Evolutionary conservation across 208 protist species (phyloP).

Genomic region (Trypanosoma boissoni): DNA sequence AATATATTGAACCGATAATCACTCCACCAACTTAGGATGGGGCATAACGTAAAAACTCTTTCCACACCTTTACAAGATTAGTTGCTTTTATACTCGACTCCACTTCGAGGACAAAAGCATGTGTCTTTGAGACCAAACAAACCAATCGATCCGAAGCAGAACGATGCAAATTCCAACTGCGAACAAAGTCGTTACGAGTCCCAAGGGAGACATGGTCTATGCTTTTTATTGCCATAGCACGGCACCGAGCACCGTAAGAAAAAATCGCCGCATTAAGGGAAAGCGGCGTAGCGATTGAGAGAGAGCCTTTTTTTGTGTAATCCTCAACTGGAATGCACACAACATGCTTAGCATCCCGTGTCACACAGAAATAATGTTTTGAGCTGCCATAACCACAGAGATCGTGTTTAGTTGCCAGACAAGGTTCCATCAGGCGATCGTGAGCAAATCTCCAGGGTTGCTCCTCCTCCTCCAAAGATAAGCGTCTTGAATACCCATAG

Average conservation of each 20-base stretch:
- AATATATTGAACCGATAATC: not conserved
- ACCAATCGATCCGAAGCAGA: constrained; percentile 35
- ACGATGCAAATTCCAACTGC: constrained; percentile 18
- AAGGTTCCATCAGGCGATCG: constrained; percentile 29
- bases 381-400: constrained; percentile 8
- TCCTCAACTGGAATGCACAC: constrained; percentile 37
- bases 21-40: too few species aligned
- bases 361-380: constrained; percentile 56
- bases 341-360: constrained; percentile 37
- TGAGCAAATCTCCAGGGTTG: not conserved
- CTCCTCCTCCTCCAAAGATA: too few species aligned
- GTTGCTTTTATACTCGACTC: constrained; percentile 29
- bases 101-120: constrained; percentile 59
- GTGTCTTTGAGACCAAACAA: constrained; percentile 47
- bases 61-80: constrained; percentile 33
- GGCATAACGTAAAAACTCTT: too few species aligned
- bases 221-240: constrained; percentile 29
- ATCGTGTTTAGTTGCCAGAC: constrained; percentile 43
- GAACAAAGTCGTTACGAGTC: constrained; percentile 40
- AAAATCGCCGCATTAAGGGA: constrained; percentile 21
- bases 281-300: not conserved
- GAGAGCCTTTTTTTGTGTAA: constrained; percentile 25
- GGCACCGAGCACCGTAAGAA: constrained; percentile 42
- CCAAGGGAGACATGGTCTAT: constrained; percentile 48
- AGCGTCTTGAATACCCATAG: too few species aligned